Conservation (phyloP, 805 yeast genomes). For the Candida nitratophila region DNA sequence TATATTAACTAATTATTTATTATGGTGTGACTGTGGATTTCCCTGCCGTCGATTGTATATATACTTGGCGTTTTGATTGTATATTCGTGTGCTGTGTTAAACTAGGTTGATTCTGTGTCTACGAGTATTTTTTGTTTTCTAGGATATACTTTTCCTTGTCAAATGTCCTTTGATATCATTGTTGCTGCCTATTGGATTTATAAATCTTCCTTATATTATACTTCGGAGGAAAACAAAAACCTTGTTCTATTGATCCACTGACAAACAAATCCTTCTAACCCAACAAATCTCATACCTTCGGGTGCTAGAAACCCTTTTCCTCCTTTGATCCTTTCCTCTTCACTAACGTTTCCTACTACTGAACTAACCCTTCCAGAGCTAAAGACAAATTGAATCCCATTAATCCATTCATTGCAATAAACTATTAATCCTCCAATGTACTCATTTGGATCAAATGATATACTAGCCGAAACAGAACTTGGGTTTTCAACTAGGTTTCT, state of each 20-base stretch:
- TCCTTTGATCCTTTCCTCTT: conserved; percentile 54
- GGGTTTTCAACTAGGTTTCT: conserved; percentile 42
- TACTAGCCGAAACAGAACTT: conserved; percentile 46
- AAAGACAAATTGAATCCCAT: conserved; percentile 73
- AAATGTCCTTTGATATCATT: too few relatives aligned
- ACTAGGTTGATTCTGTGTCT: too few relatives aligned
- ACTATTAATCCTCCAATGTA: conserved; percentile 49
- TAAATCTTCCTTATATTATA: too few relatives aligned
- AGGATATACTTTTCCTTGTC: too few relatives aligned
- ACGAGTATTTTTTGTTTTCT: too few relatives aligned
- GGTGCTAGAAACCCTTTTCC: conserved; percentile 44
- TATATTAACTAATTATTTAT: too few relatives aligned
- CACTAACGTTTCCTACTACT: conserved; percentile 61
- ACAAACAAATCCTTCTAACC: conserved; percentile 63
- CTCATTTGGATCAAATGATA: conserved; percentile 51
- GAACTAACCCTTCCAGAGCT: conserved; percentile 44
- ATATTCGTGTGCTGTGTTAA: too few relatives aligned
- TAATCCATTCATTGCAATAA: conserved; percentile 55
- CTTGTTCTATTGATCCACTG: conserved; percentile 75
- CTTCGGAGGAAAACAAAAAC: conserved; percentile 55
- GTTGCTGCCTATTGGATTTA: too few relatives aligned
- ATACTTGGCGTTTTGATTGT: too few relatives aligned
- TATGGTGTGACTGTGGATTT: too few relatives aligned
- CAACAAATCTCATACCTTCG: conserved; percentile 50
- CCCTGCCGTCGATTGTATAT: too few relatives aligned